Base-by-base conservation (phyloP, 495 filamentous ascomycete species). In the Penicillium arizonense region DNA sequence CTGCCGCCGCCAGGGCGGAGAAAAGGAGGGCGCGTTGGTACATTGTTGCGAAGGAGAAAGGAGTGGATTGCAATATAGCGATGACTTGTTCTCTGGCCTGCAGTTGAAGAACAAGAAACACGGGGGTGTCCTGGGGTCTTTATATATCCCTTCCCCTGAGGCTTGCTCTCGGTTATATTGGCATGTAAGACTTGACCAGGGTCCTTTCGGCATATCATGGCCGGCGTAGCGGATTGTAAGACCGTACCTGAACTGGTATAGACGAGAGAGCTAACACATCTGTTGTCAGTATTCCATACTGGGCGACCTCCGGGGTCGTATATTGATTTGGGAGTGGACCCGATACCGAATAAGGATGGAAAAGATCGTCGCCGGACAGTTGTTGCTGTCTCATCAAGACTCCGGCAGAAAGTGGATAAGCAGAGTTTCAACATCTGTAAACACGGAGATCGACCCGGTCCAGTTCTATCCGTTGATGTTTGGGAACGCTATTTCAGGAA, bases 21-120 rank as follows among this genome's bases (percentile, higher is more conserved):
- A 68, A 53, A 47, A 69, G 58, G 38, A 69, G 53, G 11, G 53
- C 56, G 41, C 67, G 64, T 61, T 70, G 67, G 57, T 65, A 53
- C 68, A 73, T 73, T 49, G 49, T 61, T 34, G 48, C 36, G 3
- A 47, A 26, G 57, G 21, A 47, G 14, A 24, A 55, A 30, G 24
- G 48, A 56, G 48, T n/a, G 50, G 42, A 57, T 42, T 35, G 28
- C 36, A 46, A 34, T 40, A 30, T 49, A 30, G 4, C 28, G 43
- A 46, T 52, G 50, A 47, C 44, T 36, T 54, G 48, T 51, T 54
- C 24, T 66, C 66, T 70, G 70, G 53, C 66, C 64, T 58, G 67
- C 64, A 69, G 57, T 47, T 66, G 53, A 59, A 62, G 49, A 57
- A 46, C 49, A 53, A 26, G 53, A 43, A 26, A 33, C 10, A 39